phyloP scores from a whole-genome alignment of 1,284 basidiomycete species.

The Sporisorium exsertum region DNA sequence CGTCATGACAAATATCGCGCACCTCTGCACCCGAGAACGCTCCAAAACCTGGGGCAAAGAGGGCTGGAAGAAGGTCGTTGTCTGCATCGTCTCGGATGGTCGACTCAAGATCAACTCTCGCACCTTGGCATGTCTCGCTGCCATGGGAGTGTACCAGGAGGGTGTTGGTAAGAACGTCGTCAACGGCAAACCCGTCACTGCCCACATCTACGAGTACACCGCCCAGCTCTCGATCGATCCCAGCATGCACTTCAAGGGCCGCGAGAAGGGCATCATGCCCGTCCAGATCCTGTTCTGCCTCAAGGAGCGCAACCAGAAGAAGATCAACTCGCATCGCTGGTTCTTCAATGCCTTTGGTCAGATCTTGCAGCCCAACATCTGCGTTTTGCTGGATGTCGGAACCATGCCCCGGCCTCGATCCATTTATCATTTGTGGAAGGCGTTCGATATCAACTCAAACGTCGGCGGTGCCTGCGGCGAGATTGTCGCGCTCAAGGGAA shows the following conservation, averaged over 20 bases:
- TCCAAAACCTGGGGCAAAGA: slow-evolving; percentile 95
- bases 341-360: slow-evolving; percentile 71
- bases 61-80: slow-evolving; percentile 88
- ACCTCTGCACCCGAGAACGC: slow-evolving; percentile 82
- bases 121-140: slow-evolving; percentile 87
- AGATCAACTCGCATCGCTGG: slow-evolving; percentile 85
- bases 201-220: slow-evolving; percentile 85
- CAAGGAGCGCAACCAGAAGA: slow-evolving; percentile 69
- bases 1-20: slow-evolving; percentile 69
- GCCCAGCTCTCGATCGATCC: slow-evolving; percentile 81
- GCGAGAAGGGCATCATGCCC: slow-evolving; percentile 80
- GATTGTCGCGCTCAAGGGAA: slow-evolving; percentile 90
- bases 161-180: slow-evolving; percentile 91
- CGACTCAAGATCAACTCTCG: slow-evolving; percentile 91
- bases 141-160: slow-evolving; percentile 88
- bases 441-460: slow-evolving; percentile 94
- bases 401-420: slow-evolving; percentile 77
- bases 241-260: slow-evolving; percentile 82
- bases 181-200: slow-evolving; percentile 84
- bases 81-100: slow-evolving; percentile 87
- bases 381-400: slow-evolving; percentile 92
- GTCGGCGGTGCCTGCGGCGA: slow-evolving; percentile 97
- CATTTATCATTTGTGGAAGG: slow-evolving; percentile 97
- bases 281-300: slow-evolving; percentile 88
- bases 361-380: slow-evolving; percentile 80